Percentiles rank a stretch among this genome's conserved stretches.
Evolutionary conservation across 805 yeast species (phyloP).

Genomic region (Wickerhamiella azymoides): DNA sequence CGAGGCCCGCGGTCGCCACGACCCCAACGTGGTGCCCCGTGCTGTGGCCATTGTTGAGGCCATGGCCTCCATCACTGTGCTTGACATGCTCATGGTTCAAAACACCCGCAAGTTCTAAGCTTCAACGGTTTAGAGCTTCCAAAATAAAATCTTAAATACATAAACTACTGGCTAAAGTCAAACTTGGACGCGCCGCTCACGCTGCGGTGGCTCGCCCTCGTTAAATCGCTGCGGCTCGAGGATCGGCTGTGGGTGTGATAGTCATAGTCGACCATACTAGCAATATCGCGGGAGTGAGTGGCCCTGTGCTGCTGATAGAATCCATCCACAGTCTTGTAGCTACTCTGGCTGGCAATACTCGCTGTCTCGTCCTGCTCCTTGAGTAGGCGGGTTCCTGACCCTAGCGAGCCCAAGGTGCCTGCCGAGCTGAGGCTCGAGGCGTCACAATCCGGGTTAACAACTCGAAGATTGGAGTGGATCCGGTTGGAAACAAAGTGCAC

Average conservation of each 20-base stretch:
- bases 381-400: background rate
- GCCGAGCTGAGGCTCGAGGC: background rate
- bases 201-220: background rate
- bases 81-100: slow-evolving; percentile 76
- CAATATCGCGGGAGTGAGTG: slow-evolving; percentile 1
- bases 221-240: background rate
- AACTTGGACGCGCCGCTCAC: background rate
- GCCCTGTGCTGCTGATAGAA: background rate
- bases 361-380: background rate
- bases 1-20: slow-evolving; percentile 96
- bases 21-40: slow-evolving; percentile 95
- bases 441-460: slow-evolving; percentile 44
- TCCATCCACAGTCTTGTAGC: background rate
- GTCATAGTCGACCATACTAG: background rate
- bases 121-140: too few relatives aligned
- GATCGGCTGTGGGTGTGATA: background rate
- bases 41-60: slow-evolving; percentile 98
- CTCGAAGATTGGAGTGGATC: slow-evolving; percentile 43
- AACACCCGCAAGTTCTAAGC: slow-evolving; percentile 63
- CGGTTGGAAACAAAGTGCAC: slow-evolving; percentile 61
- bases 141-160: background rate
- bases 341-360: background rate
- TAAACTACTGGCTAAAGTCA: background rate
- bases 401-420: slow-evolving; percentile 1
- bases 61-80: slow-evolving; percentile 89